Base-by-base conservation (phyloP, 306 rosid genomes). In the Fagus sylvatica region DNA sequence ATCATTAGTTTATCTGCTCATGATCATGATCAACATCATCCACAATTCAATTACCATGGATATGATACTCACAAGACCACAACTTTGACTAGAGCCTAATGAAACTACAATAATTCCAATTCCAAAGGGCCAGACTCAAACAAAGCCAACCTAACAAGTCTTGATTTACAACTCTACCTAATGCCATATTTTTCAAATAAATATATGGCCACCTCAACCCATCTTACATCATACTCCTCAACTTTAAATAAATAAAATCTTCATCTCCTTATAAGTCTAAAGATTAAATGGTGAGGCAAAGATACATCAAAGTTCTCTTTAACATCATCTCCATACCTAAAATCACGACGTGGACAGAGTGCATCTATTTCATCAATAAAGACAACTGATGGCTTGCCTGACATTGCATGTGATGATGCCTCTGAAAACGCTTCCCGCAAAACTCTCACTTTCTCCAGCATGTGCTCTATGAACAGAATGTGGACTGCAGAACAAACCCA, bases 341-440 rank as follows among this genome's bases (percentile, higher is more conserved):
- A 91, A 84, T 90, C 85, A 75, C 94, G 93, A 51, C 89, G 97
- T 74, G 97, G 90, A 80, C 99, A 95, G 34, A 95, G 88, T 69
- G 89, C 93, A 83, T 95, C 99, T 75, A 95, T 89, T 85, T 93
- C 94, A 83, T 95, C 97, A 19, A 91, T 91, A 77, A 93, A 95
- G 74, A 95, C 82, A 78, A 93, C 93, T 0, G 98, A 84, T 8
- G 91, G 83, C 79, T 88, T 91, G 84, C 93, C 93, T 67, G 61
- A 77, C 71, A 79, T 80, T 62, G 85, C 76, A 74, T 81, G 93
- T 39, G 93, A 82, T 13, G 88, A 78, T 71, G 99, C 98, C 89
- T 85, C 84, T 1, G 89, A 77, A 74, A 95, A 95, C 40, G 99
- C 97, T 65, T 95, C 94, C 1, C 96, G 88, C 57, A 95, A 85